phyloP scores from a whole-genome alignment of 129 eudicot species.

The Lactuca sativa region DNA sequence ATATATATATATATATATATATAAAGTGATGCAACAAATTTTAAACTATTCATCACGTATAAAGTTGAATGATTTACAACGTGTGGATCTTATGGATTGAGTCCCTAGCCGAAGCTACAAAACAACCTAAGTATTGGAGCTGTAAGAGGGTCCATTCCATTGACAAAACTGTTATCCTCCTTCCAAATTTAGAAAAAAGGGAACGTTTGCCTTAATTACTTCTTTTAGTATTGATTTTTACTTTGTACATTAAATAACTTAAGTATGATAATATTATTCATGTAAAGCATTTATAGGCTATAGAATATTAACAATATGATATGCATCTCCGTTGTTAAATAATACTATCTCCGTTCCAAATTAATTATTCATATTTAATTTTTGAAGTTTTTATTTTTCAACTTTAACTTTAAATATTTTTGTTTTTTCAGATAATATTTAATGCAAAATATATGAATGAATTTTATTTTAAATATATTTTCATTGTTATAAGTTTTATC shows the following conservation, averaged over 20 bases:
- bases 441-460: too few relatives aligned
- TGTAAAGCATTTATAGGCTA: not conserved
- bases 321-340: too few relatives aligned
- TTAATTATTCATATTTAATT: too few relatives aligned
- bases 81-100: not conserved
- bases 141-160: conserved; percentile 12
- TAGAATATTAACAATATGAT: too few relatives aligned
- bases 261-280: not conserved
- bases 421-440: too few relatives aligned
- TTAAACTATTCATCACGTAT: not conserved
- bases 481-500: too few relatives aligned
- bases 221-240: not conserved
- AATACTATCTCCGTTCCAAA: too few relatives aligned
- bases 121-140: conserved; percentile 10
- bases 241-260: not conserved
- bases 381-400: too few relatives aligned
- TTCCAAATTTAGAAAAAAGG: not conserved
- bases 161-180: conserved; percentile 2
- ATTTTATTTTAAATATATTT: too few relatives aligned
- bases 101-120: conserved; percentile 13
- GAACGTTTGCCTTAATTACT: conserved; percentile 1
- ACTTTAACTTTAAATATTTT: too few relatives aligned
- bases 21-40: not conserved
- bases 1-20: too few relatives aligned
- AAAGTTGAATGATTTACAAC: not conserved